Evolutionary conservation across 2,329 filamentous ascomycete species (phyloP).

Genomic region (Metarhizium sp.): DNA sequence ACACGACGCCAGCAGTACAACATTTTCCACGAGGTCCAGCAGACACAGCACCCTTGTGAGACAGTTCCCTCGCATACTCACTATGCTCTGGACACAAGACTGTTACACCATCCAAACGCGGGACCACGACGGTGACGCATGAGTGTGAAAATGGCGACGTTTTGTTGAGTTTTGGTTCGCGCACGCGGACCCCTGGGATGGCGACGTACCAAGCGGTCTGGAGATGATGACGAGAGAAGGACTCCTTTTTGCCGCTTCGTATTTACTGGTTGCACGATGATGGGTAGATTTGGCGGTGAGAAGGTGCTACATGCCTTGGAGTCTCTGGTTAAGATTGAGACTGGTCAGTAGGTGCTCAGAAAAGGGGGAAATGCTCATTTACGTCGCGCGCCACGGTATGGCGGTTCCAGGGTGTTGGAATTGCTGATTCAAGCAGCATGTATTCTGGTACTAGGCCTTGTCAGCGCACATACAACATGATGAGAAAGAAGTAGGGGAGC

Average conservation of each 20-base stretch:
- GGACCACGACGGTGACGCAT: not conserved
- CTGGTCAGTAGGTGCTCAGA: no score
- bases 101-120: not conserved
- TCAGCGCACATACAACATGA: no score
- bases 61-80: not conserved
- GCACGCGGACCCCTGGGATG: not conserved
- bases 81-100: not conserved
- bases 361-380: no score
- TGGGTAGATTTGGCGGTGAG: not conserved
- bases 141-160: not conserved
- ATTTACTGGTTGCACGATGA: not conserved
- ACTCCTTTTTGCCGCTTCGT: not conserved
- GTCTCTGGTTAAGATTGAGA: no score
- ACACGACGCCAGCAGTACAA: not conserved
- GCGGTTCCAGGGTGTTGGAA: no score
- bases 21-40: not conserved
- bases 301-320: not conserved
- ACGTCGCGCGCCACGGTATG: no score
- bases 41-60: not conserved
- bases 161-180: not conserved
- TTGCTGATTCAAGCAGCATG: no score
- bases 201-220: not conserved
- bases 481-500: no score
- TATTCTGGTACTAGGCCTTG: no score
- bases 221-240: not conserved